Conservation (phyloP, 169 alveolate species). For the Hepatocystis sp. region DNA sequence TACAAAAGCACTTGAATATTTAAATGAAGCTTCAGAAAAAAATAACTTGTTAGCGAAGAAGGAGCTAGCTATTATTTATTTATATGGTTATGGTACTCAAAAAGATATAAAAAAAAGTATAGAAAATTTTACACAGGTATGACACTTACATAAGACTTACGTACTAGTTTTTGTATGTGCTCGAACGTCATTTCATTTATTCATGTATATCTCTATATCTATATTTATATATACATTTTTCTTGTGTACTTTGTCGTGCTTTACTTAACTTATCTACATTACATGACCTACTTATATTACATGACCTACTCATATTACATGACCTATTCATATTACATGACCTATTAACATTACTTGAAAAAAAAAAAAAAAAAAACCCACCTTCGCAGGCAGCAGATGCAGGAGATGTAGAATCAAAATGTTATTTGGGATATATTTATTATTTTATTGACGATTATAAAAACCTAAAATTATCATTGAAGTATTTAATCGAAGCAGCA, state of each 20-base stretch:
- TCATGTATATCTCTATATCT: no score
- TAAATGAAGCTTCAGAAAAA: constrained; percentile 72
- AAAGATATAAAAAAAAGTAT: constrained; percentile 45
- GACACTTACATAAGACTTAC: no score
- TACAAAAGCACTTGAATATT: constrained; percentile 50
- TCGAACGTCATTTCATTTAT: no score
- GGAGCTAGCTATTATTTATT: constrained; percentile 60
- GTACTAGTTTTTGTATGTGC: no score
- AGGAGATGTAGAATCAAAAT: constrained; percentile 73
- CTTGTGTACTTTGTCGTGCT: no score
- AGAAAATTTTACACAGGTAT: constrained; percentile 45
- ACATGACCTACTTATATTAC: no score
- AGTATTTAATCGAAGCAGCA: constrained; percentile 66
- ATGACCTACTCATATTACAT: no score
- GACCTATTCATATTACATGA: no score
- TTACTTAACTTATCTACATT: no score
- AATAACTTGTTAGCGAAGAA: constrained; percentile 57
- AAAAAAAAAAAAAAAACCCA: no score
- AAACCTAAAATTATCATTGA: constrained; percentile 28
- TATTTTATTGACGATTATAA: constrained; percentile 47
- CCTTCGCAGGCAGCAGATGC: constrained; percentile 74
- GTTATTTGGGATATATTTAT: constrained; percentile 70
- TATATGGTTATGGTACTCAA: constrained; percentile 56
- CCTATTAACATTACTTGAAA: no score
- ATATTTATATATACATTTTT: no score